A percentile compares a stretch with the other conserved stretches of the same genome.
Conservation (phyloP, 805 yeast genomes). For the Candida coquimbonensis region DNA sequence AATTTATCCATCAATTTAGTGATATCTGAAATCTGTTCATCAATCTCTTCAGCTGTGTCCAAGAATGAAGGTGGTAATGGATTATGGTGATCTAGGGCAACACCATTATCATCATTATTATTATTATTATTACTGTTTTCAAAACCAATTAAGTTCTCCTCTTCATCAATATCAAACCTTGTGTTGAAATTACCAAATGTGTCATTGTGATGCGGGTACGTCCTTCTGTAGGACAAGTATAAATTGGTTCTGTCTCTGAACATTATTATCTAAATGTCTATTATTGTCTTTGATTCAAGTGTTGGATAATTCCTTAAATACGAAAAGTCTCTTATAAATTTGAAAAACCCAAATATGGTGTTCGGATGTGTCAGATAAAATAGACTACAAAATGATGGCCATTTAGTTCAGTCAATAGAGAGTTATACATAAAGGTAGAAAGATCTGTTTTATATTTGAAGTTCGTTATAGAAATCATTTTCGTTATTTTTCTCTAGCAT, state of each 20-base stretch:
- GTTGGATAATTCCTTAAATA: no score
- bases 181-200: slow-evolving; percentile 7
- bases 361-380: no score
- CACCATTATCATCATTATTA: slow-evolving; percentile 24
- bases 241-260: slow-evolving; percentile 93
- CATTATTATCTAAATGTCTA: slow-evolving; percentile 35
- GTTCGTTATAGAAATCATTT: no score
- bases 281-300: no score
- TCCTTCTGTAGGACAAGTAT: slow-evolving; percentile 79
- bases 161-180: slow-evolving; percentile 24
- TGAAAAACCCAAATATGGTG: no score
- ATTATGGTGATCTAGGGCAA: slow-evolving; percentile 51
- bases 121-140: slow-evolving; percentile 19
- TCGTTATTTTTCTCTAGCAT: no score
- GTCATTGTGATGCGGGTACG: slow-evolving; percentile 62
- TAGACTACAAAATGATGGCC: no score
- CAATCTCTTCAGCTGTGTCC: slow-evolving; percentile 67
- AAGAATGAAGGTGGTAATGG: slow-evolving; percentile 73
- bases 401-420: no score
- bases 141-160: slow-evolving; percentile 24
- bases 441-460: no score
- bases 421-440: no score
- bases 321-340: no score
- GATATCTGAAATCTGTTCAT: slow-evolving; percentile 48
- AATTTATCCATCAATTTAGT: slow-evolving; percentile 50